Base-by-base conservation (phyloP, 1,139 yeast genomes). In the Saccharomyces hybrid region DNA sequence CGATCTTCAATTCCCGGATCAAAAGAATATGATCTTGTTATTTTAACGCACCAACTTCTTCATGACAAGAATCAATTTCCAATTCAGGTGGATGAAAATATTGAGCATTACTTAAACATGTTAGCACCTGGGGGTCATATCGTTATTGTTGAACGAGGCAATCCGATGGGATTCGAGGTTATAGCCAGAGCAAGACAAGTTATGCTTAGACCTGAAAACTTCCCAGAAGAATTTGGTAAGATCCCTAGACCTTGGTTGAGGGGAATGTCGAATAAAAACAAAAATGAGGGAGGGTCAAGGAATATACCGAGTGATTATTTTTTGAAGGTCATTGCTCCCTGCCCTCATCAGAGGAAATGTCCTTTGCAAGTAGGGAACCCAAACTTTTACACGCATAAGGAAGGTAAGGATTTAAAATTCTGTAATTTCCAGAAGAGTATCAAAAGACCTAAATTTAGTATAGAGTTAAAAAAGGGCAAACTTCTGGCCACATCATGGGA, bases 101-200 rank as follows among this genome's bases (percentile, higher is more conserved):
- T 88, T n/a, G 81, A 83, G 55, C 77, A 78, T 60, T 74, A 86
- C 47, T 74, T 89, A 32, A 75, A 78, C 19, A 71, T 87, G 29
- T 72, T 90, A 48, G 78, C 81, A 11, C 96, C 96, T 0, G 81
- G 81, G 13, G 99, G 98, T 0, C 84, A 84, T 56, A 70, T 91
- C 19, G 83, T 89, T 0, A 70, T 93, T 6, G 74, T 91, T 2
- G 98, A 93, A 72, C 78, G 97, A 60, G 99, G 99, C 2, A 88
- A 87, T 55, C 88, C 97, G 0, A 70, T 84, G 41, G 98, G 98
- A 0, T 89, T 89, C 66, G 98, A 93, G 70, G 78, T 84, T 5
- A 79, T 90, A 57, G 95, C 97, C 0, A 78, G 97, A 55, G 97
- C 98, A 1, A 78, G 99, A 64, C 97, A 93, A 69, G 70, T 88